Conservation (phyloP, 331 rosid genomes). For the Pyrus hybrid region DNA sequence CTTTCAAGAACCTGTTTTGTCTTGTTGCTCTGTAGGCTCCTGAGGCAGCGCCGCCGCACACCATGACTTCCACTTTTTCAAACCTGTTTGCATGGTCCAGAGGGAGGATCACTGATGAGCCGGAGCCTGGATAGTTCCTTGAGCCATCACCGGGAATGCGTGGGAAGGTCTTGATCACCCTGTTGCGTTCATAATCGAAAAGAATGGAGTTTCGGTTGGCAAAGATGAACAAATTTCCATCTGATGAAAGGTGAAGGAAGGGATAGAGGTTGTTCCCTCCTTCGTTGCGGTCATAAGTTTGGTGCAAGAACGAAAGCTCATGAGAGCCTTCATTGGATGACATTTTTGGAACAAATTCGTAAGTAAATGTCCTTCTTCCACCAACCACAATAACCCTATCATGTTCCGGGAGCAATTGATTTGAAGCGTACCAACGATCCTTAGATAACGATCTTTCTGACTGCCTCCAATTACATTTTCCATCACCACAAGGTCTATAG, state of each 20-base stretch:
- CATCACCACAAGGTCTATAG: conserved; percentile 38
- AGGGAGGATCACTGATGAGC: conserved; percentile 76
- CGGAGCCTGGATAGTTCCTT: conserved; percentile 73
- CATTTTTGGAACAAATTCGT: conserved; percentile 59
- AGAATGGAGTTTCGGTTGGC: conserved; percentile 69
- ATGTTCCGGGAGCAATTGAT: conserved; percentile 41
- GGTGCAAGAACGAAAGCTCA: conserved; percentile 51
- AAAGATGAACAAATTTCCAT: conserved; percentile 67
- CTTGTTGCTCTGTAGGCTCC: conserved; percentile 55
- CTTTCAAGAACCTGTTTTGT: conserved; percentile 29
- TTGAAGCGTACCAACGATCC: conserved; percentile 70
- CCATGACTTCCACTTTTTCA: conserved; percentile 50
- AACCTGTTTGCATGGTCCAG: conserved; percentile 44
- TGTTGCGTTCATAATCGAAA: conserved; percentile 37
- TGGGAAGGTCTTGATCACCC: conserved; percentile 64
- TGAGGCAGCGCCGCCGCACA: conserved; percentile 69
- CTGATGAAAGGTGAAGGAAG: conserved; percentile 64
- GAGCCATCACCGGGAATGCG: conserved; percentile 58
- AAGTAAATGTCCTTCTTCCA: conserved; percentile 53
- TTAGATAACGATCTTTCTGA: conserved; percentile 27
- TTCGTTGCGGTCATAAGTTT: conserved; percentile 24
- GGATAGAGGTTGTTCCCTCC: conserved; percentile 74
- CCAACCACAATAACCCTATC: conserved; percentile 61
- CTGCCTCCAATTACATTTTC: conserved; percentile 50
- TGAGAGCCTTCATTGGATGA: conserved; percentile 26